These are phyloP conservation scores for Calocybe gambosa DNA, from an alignment of 1,284 basidiomycete species.

Conservation along the genomic window DNA sequence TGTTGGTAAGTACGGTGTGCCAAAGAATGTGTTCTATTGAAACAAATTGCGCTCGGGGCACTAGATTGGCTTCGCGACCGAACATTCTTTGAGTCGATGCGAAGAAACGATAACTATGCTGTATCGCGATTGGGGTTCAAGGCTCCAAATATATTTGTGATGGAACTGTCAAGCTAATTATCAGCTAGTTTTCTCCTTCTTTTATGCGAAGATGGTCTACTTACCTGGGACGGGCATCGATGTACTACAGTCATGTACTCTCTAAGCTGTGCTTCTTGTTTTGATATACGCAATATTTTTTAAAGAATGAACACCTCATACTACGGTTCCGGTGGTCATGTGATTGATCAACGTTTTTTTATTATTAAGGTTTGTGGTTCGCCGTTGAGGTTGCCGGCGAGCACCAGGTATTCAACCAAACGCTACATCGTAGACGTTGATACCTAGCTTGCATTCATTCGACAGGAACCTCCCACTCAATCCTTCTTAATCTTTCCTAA, in stretches of 20 bases:
- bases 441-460: background rate
- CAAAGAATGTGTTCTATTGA: conserved; percentile 1
- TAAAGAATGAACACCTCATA: too few relatives aligned
- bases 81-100: conserved; percentile 62
- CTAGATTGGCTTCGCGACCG: conserved; percentile 73
- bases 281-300: background rate
- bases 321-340: too few relatives aligned
- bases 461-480: background rate
- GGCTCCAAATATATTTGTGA: conserved; percentile 72
- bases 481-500: background rate
- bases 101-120: conserved; percentile 53
- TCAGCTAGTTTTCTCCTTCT: conserved; percentile 1
- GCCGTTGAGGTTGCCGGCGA: background rate
- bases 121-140: conserved; percentile 58
- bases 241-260: too few relatives aligned
- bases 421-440: background rate
- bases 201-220: too few relatives aligned
- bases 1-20: conserved; percentile 57
- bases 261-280: background rate
- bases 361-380: background rate
- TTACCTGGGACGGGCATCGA: too few relatives aligned
- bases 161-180: conserved; percentile 35
- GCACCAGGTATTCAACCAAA: background rate
- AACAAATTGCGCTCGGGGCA: too few relatives aligned
- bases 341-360: background rate